Evolutionary conservation across 2,329 filamentous ascomycete species (phyloP).

Genomic region (Teratosphaeria destructans): DNA sequence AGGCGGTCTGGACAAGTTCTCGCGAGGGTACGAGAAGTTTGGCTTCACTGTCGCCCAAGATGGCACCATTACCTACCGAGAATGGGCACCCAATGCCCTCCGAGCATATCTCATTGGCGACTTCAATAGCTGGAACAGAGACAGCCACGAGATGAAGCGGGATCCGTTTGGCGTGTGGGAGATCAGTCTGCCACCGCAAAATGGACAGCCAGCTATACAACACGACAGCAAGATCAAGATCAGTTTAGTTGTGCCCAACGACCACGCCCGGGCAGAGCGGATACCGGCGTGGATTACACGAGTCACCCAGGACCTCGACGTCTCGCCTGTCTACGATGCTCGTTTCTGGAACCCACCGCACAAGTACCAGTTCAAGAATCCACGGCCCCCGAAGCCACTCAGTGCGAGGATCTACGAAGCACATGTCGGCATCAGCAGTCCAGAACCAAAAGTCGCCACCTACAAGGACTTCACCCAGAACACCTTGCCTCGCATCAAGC

Average conservation of each 20-base stretch:
- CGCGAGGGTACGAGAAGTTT: slow-evolving; percentile 73
- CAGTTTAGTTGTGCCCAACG: slow-evolving; percentile 63
- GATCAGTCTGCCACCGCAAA: slow-evolving; percentile 62
- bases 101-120: slow-evolving; percentile 83
- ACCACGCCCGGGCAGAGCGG: slow-evolving; percentile 68
- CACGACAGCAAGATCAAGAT: slow-evolving; percentile 98
- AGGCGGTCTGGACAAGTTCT: slow-evolving; percentile 86
- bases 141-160: slow-evolving; percentile 78
- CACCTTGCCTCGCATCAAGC: slow-evolving; percentile 82
- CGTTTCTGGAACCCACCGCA: slow-evolving; percentile 96
- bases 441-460: slow-evolving; percentile 76
- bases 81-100: slow-evolving; percentile 90
- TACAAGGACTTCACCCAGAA: slow-evolving; percentile 96
- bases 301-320: slow-evolving; percentile 80
- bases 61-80: slow-evolving; percentile 79
- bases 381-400: slow-evolving; percentile 67
- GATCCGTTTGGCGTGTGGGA: slow-evolving; percentile 80
- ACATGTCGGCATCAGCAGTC: slow-evolving; percentile 94
- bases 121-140: slow-evolving; percentile 87
- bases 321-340: slow-evolving; percentile 89
- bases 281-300: slow-evolving; percentile 96
- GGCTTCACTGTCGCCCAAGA: slow-evolving; percentile 74
- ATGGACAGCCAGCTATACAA: slow-evolving; percentile 68
- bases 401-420: slow-evolving; percentile 95
- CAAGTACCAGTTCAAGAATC: slow-evolving; percentile 74